Base-by-base conservation (phyloP, 1,284 basidiomycete species). In the Ustilago lituana region DNA sequence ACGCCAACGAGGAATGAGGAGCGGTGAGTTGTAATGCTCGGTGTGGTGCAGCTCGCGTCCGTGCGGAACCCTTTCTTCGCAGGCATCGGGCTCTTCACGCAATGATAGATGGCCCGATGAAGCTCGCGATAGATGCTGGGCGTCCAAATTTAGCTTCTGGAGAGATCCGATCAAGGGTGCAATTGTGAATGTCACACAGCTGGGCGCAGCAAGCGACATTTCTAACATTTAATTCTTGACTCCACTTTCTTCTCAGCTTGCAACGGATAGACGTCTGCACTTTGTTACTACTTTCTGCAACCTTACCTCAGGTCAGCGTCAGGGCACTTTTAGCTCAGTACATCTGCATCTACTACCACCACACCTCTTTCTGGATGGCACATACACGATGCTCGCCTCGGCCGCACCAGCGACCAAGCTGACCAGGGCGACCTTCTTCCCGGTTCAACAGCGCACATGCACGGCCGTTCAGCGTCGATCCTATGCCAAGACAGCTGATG, bases 51-150 rank as follows among this genome's bases (percentile, higher is more conserved):
- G 47, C 41, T 29, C 45, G 50, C 50, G 61, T 64, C 55, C 61
- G 61, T 64, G 61, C 61, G 55, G 24, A 57, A 63, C 43, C 43
- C 61, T 36, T 55, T 52, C 48, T 53, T 58, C 29, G 54, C 45
- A 40, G 36, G 19, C 3, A 49, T 45, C 33, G 40, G 59, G 51
- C 10, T 9, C 5, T 2, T 3, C n/a, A n/a, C n/a, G 27, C 6
- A 15, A 3, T 0, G 3, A 8, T 1, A 12, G 8, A 5, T 11
- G 3, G 20, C 24, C 35, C 51, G 59, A 61, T 61, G 15, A n/a
- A n/a, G 52, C 29, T 17, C 19, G 29, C 41, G 41, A 44, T 44
- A 29, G 27, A 10, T 4, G 19, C 23, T 46, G 43, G 52, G 52
- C 29, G 23, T 46, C 37, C 52, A 39, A 48, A 48, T 31, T 46